A percentile compares a stretch with the other conserved stretches of the same genome.
These are phyloP conservation scores for Meyerozyma athensensis DNA, from an alignment of 1,139 yeast genomes.

Conservation along the genomic window DNA sequence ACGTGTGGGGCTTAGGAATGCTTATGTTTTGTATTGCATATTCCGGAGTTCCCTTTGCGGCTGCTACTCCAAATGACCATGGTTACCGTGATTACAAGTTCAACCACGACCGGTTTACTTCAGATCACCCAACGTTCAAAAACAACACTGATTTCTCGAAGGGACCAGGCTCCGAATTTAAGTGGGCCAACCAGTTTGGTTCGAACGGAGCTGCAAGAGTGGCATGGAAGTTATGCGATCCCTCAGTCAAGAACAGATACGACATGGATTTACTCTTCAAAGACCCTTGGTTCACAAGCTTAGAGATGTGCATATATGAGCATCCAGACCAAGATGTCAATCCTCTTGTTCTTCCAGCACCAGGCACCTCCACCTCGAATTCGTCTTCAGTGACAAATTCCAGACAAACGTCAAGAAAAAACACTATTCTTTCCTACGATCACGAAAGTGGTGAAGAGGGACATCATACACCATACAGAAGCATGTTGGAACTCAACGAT, in stretches of 20 bases:
- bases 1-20: slow-evolving; percentile 71
- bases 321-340: slow-evolving; percentile 42
- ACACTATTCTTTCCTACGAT: slow-evolving; percentile 18
- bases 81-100: slow-evolving; percentile 55
- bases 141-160: slow-evolving; percentile 37
- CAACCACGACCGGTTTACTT: slow-evolving; percentile 46
- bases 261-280: slow-evolving; percentile 47
- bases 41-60: slow-evolving; percentile 57
- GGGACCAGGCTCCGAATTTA: slow-evolving; percentile 69
- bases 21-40: slow-evolving; percentile 56
- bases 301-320: slow-evolving; percentile 62
- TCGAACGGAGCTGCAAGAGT: slow-evolving; percentile 58
- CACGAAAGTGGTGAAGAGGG: slow-evolving; percentile 16
- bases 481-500: slow-evolving; percentile 37
- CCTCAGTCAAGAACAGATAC: slow-evolving; percentile 50
- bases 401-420: slow-evolving; percentile 32
- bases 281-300: slow-evolving; percentile 60
- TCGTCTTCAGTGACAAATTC: slow-evolving; percentile 24
- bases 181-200: slow-evolving; percentile 57
- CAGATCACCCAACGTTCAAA: slow-evolving; percentile 52
- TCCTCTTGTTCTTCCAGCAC: slow-evolving; percentile 27
- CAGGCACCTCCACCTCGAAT: slow-evolving; percentile 19
- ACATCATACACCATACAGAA: slow-evolving; percentile 27
- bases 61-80: slow-evolving; percentile 47
- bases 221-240: slow-evolving; percentile 75